Conservation (phyloP, 2,329 filamentous ascomycete species). For the Didymella arachidicola region DNA sequence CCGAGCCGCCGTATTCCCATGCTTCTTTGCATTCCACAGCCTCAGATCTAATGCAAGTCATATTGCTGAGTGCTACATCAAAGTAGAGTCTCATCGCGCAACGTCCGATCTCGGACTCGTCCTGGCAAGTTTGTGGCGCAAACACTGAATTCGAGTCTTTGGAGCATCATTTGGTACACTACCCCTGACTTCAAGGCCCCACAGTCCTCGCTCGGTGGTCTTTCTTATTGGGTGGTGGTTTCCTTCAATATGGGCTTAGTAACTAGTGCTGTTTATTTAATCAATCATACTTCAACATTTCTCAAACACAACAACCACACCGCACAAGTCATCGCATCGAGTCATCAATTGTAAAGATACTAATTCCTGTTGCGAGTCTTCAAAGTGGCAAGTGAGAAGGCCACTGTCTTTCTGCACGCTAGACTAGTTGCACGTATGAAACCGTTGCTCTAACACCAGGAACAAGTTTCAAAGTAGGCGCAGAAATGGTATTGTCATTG, state of each 20-base stretch:
- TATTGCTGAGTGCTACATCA: conserved; percentile 3
- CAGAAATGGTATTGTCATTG: background rate
- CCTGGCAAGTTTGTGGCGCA: background rate
- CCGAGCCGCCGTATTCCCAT: background rate
- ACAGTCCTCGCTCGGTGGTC: background rate
- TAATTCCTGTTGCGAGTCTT: background rate
- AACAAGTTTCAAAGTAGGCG: background rate
- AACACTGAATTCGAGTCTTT: background rate
- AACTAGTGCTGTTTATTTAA: too few relatives aligned
- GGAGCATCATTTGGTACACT: background rate
- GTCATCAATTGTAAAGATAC: background rate
- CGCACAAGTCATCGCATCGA: background rate
- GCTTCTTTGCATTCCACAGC: conserved; percentile 1
- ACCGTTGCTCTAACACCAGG: background rate
- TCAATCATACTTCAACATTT: too few relatives aligned
- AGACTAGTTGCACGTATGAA: background rate
- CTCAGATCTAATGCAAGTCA: conserved; percentile 11
- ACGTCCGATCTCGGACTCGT: background rate
- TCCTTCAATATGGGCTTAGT: too few relatives aligned
- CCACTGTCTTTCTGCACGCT: background rate
- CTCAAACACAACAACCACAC: background rate
- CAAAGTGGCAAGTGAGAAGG: background rate
- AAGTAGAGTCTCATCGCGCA: background rate
- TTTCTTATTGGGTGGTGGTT: too few relatives aligned
- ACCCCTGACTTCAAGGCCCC: conserved; percentile 4